Percentiles rank a stretch among this genome's conserved stretches.
These are phyloP conservation scores for Crithidia acanthocephali DNA, from an alignment of 208 protist species.

Conservation along the genomic window DNA sequence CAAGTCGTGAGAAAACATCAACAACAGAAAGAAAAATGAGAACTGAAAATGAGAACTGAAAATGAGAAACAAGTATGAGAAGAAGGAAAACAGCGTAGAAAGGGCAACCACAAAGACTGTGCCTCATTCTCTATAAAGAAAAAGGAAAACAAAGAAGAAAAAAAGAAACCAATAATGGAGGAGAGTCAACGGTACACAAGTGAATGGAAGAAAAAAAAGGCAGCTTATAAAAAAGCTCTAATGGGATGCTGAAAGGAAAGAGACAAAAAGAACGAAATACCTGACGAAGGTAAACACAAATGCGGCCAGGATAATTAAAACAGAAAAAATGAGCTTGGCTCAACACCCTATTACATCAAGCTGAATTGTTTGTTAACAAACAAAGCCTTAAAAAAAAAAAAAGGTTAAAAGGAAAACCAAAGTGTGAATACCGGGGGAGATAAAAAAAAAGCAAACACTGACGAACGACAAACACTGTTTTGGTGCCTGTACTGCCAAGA, in stretches of 20 bases:
- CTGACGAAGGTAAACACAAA: too few species aligned
- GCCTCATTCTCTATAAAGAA: not conserved
- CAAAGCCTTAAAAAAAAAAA: not conserved
- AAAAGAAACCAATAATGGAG: not conserved
- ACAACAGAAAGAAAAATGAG: constrained; percentile 6
- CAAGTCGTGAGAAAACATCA: not conserved
- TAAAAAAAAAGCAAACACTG: not conserved
- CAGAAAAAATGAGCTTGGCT: not conserved
- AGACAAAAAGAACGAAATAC: too few species aligned
- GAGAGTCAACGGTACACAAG: not conserved
- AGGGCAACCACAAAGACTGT: not conserved
- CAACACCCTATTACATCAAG: not conserved
- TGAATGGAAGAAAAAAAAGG: not conserved
- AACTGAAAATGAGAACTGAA: not conserved
- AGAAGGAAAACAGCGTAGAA: not conserved
- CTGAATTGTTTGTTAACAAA: not conserved
- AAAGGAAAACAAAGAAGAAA: too few species aligned
- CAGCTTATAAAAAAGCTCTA: too few species aligned
- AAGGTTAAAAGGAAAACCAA: not conserved
- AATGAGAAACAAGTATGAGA: not conserved
- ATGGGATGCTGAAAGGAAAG: too few species aligned
- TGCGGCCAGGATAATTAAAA: not conserved
- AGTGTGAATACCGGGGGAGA: not conserved
- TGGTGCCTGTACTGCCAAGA: not conserved
- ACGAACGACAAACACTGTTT: not conserved